Percentiles rank a stretch among this genome's conserved stretches.
phyloP scores from a whole-genome alignment of 2,329 filamentous ascomycete genomes.

The Ophiostoma montium region DNA sequence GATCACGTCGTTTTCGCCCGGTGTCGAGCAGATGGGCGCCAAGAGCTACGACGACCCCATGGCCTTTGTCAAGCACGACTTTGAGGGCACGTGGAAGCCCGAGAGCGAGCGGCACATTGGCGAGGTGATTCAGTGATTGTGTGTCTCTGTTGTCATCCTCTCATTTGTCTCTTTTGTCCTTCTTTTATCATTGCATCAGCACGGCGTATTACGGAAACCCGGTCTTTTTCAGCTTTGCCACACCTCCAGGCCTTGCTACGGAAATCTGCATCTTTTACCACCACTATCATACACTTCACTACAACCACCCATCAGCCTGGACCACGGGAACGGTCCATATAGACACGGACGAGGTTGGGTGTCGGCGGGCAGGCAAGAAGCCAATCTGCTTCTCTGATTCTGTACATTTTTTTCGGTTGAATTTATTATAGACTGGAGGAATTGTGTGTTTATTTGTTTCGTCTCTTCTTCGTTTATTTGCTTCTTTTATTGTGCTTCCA shows the following conservation, averaged over 20 bases:
- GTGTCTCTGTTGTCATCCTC: not conserved
- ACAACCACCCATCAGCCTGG: too few relatives aligned
- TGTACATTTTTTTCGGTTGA: too few relatives aligned
- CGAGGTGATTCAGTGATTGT: slow-evolving; percentile 20
- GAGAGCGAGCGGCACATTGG: slow-evolving; percentile 58
- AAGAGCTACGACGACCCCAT: slow-evolving; percentile 80
- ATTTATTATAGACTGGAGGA: too few relatives aligned
- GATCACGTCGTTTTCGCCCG: slow-evolving; percentile 94
- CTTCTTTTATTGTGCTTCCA: not conserved
- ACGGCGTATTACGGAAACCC: slow-evolving; percentile 3
- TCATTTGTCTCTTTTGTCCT: not conserved
- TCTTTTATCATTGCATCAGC: not conserved
- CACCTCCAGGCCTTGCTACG: too few relatives aligned
- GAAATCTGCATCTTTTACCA: too few relatives aligned
- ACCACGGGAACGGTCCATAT: too few relatives aligned
- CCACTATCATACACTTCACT: too few relatives aligned
- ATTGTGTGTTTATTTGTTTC: not conserved
- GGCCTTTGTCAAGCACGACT: slow-evolving; percentile 95
- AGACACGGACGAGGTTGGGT: too few relatives aligned
- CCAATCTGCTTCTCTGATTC: too few relatives aligned
- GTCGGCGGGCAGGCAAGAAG: too few relatives aligned
- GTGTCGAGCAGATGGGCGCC: slow-evolving; percentile 84
- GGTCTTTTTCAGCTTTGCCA: not conserved
- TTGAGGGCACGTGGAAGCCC: slow-evolving; percentile 76
- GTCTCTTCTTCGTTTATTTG: not conserved